Evolutionary conservation across 257 asterid genomes (phyloP), one percentile per base, ranked within the genome.

Genomic region (Voacanga thouarsii): DNA sequence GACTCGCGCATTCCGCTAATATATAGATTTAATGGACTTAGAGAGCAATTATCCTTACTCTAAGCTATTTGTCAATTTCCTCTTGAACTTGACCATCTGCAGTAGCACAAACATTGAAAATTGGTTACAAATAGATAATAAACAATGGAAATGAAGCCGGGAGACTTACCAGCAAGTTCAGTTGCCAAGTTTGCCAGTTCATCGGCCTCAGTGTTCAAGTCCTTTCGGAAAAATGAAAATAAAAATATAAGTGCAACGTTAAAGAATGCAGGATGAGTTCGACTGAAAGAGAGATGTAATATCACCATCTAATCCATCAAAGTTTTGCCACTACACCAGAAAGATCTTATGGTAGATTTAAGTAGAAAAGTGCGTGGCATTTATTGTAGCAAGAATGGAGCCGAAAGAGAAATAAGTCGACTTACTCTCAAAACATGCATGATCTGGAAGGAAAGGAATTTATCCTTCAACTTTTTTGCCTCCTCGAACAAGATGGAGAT

Each of bases 181-280:
- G 90, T 96, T 9, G 90, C 99, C 88, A 94, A 87, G 89, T 91
- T 94, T 51, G 99, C 99, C 83, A 83, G 99, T 77, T 88, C 86
- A 88, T 94, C 99, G 2, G 99, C 99, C 81, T 94, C 99, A 0
- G 97, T 84, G 87, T 94, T 94, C 45, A 90, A 88, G 83, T 92
- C 99, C 99, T 92, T 85, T 55, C 4, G 73, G 56, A 77, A 80
- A 80, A 44, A 26, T 59, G 67, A 21, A 86, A 43, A 71, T 64
- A 57, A 70, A 37, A 57, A 44, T 56, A 65, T 74, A 53, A 60
- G 77, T 30, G 7, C 30, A 69, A 26, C 37, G 59, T 24, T 30
- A 70, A 69, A 44, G 30, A 30, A 49, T 28, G 72, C 28, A 41
- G 37, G 12, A 41, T 16, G 5, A 19, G 75, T 49, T 51, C 28